Evolutionary conservation across 192 early-diverging fungal species (phyloP).

Genomic region (Linnemannia exigua): DNA sequence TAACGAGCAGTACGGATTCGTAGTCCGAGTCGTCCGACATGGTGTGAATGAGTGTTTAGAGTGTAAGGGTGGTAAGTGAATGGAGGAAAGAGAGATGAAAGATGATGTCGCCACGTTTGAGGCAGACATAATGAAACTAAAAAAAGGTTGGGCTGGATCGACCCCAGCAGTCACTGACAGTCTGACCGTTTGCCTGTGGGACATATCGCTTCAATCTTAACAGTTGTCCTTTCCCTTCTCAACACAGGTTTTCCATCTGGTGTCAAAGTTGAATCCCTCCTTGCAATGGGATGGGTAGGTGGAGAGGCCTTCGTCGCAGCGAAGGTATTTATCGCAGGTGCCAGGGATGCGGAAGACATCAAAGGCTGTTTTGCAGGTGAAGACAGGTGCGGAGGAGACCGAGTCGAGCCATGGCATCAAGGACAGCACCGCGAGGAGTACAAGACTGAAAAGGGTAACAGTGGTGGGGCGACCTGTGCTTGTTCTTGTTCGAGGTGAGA

Average conservation of each 20-base stretch:
- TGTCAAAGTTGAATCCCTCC: background rate
- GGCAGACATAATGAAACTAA: background rate
- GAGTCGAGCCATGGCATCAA: background rate
- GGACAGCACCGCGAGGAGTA: background rate
- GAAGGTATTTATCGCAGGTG: background rate
- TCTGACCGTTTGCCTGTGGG: background rate
- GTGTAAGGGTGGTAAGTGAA: background rate
- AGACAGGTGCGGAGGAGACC: background rate
- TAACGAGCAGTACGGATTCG: constrained; percentile 84
- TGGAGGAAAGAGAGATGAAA: background rate
- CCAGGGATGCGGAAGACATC: background rate
- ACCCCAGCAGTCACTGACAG: background rate
- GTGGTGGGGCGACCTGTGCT: background rate
- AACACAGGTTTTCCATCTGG: background rate
- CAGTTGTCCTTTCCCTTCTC: background rate
- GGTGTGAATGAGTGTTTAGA: background rate
- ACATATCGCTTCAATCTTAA: too few relatives aligned
- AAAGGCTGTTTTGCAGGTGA: background rate
- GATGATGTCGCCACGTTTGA: background rate
- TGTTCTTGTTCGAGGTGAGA: background rate
- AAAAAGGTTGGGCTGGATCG: background rate
- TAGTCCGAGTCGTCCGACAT: constrained; percentile 74
- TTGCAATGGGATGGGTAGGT: background rate
- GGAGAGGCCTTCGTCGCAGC: background rate
- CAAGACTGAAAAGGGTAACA: background rate